Evolutionary conservation across 108 stramenopile species (phyloP).

Genomic region (Stephanodiscus triporus): DNA sequence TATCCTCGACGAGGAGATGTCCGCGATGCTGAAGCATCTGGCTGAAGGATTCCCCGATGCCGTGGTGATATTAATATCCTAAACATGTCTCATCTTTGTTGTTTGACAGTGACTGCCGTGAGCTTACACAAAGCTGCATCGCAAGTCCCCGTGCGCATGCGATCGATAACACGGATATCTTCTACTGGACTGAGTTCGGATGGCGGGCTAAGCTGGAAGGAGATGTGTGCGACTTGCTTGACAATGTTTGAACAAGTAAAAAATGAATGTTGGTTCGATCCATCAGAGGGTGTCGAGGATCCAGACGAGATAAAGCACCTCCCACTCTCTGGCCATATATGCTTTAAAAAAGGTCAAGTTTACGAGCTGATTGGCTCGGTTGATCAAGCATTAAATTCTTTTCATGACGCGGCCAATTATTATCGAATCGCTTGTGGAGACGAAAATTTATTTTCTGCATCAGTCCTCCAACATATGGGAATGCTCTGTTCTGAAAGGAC

Average conservation of each 20-base stretch:
- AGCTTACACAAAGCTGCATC: constrained; percentile 21
- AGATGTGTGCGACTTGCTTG: constrained; percentile 24
- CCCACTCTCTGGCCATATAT: constrained; percentile 42
- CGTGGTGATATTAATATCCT: too few species aligned
- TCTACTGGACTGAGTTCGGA: constrained; percentile 20
- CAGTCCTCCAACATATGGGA: constrained; percentile 48
- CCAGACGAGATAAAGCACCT: constrained; percentile 39
- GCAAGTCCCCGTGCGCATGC: constrained; percentile 31
- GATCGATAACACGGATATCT: constrained; percentile 22
- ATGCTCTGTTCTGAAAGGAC: constrained; percentile 22
- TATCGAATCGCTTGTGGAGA: constrained; percentile 41
- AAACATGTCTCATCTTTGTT: neutral
- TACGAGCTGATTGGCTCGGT: constrained; percentile 30
- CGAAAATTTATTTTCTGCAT: constrained; percentile 39
- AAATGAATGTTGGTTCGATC: constrained; percentile 46
- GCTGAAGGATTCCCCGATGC: too few species aligned
- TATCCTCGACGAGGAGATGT: too few species aligned
- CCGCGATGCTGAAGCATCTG: too few species aligned
- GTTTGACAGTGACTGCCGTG: constrained; percentile 9
- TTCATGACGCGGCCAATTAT: constrained; percentile 34
- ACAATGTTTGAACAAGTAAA: constrained; percentile 39
- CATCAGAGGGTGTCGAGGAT: constrained; percentile 11
- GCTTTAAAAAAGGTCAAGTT: constrained; percentile 38
- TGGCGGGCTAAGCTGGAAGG: constrained; percentile 24
- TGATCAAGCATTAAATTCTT: constrained; percentile 36